A percentile compares a stretch with the other conserved stretches of the same genome.
Evolutionary conservation across 495 filamentous ascomycete genomes (phyloP).

Genomic region (Darksidea phi): DNA sequence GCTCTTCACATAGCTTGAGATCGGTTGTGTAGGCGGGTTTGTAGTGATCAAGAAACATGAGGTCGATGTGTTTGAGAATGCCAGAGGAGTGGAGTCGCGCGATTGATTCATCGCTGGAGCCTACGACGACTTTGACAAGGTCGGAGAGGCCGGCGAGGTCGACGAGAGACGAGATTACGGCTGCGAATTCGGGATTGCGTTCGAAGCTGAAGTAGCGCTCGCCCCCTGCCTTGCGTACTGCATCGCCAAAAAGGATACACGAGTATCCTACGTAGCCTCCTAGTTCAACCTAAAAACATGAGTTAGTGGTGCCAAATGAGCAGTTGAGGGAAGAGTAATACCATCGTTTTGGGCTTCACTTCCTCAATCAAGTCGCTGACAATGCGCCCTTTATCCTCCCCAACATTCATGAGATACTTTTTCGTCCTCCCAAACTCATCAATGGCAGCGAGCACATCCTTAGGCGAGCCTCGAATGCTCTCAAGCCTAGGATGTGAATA

Average conservation of each 20-base stretch:
- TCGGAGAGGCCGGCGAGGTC: constrained; percentile 67
- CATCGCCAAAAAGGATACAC: constrained; percentile 66
- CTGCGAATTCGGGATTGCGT: constrained; percentile 64
- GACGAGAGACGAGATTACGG: constrained; percentile 60
- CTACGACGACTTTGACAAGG: constrained; percentile 65
- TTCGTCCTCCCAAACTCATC: constrained; percentile 65
- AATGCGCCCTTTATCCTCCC: constrained; percentile 67
- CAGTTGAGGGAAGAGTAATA: constrained; percentile 17
- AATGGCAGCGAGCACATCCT: constrained; percentile 64
- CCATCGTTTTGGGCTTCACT: constrained; percentile 64
- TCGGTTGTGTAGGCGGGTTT: constrained; percentile 70
- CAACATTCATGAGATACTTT: constrained; percentile 78
- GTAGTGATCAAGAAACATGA: constrained; percentile 74
- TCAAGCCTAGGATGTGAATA: constrained; percentile 58
- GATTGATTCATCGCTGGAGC: constrained; percentile 60
- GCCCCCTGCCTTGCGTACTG: constrained; percentile 58
- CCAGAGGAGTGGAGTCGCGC: constrained; percentile 55
- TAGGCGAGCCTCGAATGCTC: constrained; percentile 61
- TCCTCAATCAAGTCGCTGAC: constrained; percentile 63
- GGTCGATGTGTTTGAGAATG: constrained; percentile 56
- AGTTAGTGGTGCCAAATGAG: constrained; percentile 24
- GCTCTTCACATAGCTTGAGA: constrained; percentile 68
- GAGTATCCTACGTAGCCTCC: constrained; percentile 84
- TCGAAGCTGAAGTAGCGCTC: constrained; percentile 66
- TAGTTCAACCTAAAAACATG: constrained; percentile 57